phyloP scores from a whole-genome alignment of 371 early-diverging fungal species.

The Mucor velutinosus region DNA sequence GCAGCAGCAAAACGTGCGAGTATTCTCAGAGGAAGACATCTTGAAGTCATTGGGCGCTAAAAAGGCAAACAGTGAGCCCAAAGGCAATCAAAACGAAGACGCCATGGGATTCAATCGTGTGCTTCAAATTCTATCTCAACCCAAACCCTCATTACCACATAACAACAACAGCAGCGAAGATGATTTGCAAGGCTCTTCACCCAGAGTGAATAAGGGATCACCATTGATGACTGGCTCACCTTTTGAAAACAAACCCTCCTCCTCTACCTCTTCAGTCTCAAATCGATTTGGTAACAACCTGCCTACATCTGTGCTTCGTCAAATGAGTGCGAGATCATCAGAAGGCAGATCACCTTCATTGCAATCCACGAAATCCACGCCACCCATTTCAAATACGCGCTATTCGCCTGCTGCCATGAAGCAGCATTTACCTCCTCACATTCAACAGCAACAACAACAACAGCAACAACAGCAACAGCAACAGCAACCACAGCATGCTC shows the following conservation, averaged over 20 bases:
- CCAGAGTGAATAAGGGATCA: constrained; percentile 3
- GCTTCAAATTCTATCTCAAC: constrained; percentile 62
- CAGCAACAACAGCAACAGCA: background rate
- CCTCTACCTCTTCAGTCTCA: constrained; percentile 13
- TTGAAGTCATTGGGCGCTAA: constrained; percentile 53
- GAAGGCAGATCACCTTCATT: constrained; percentile 43
- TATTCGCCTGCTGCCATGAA: constrained; percentile 9
- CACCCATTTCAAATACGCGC: constrained; percentile 2
- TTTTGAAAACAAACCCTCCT: constrained; percentile 13
- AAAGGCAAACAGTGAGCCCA: constrained; percentile 13
- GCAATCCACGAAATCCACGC: constrained; percentile 24
- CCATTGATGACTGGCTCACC: constrained; percentile 14
- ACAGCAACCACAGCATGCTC: constrained; percentile 10
- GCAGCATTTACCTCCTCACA: constrained; percentile 9
- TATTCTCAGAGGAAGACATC: constrained; percentile 66
- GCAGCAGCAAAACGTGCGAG: constrained; percentile 29
- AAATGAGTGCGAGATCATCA: constrained; percentile 59
- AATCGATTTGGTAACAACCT: constrained; percentile 61
- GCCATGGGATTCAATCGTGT: constrained; percentile 64
- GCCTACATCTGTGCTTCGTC: constrained; percentile 70
- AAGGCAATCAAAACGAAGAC: constrained; percentile 42
- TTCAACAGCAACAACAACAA: constrained; percentile 8
- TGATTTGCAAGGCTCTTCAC: background rate
- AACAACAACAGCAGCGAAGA: constrained; percentile 6
- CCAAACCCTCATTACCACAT: constrained; percentile 26